phyloP scores from a whole-genome alignment of 148 eudicot genomes.

The Chenopodium formosanum region DNA sequence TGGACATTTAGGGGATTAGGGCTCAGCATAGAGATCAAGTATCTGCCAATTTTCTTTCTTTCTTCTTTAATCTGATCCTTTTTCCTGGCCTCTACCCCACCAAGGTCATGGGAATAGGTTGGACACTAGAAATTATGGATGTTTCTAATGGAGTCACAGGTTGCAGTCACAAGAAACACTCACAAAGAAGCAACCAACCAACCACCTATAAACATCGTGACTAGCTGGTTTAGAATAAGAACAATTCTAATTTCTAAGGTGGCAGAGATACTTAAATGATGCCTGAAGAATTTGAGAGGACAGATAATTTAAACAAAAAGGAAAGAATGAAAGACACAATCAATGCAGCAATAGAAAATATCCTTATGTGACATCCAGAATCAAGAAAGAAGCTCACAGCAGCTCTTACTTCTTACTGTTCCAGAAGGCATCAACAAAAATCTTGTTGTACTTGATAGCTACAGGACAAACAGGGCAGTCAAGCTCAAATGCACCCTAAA shows the following conservation, averaged over 20 bases:
- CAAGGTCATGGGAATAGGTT: neutral
- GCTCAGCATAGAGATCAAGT: neutral
- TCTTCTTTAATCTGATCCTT: neutral
- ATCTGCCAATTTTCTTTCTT: neutral
- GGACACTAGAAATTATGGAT: neutral
- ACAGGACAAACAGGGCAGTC: constrained; percentile 92
- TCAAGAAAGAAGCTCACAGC: constrained; percentile 8
- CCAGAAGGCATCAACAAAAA: constrained; percentile 98
- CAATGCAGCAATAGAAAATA: neutral
- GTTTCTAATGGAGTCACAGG: neutral
- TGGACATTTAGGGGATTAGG: neutral
- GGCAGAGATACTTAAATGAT: neutral
- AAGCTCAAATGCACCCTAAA: constrained; percentile 96
- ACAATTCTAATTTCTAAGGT: neutral
- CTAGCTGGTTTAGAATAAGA: neutral
- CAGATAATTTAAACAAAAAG: constrained; percentile 1
- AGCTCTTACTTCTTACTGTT: constrained; percentile 86
- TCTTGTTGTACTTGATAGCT: constrained; percentile 98
- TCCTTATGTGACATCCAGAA: constrained; percentile 5
- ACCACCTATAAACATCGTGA: neutral
- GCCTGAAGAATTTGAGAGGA: constrained; percentile 2
- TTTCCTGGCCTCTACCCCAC: neutral
- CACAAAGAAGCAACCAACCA: neutral
- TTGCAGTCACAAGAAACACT: neutral
- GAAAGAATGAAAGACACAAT: neutral